Percentiles rank a stretch among this genome's conserved stretches.
Conservation (phyloP, 176 grass and related monocot genomes). For the Pontederia paniculata region DNA sequence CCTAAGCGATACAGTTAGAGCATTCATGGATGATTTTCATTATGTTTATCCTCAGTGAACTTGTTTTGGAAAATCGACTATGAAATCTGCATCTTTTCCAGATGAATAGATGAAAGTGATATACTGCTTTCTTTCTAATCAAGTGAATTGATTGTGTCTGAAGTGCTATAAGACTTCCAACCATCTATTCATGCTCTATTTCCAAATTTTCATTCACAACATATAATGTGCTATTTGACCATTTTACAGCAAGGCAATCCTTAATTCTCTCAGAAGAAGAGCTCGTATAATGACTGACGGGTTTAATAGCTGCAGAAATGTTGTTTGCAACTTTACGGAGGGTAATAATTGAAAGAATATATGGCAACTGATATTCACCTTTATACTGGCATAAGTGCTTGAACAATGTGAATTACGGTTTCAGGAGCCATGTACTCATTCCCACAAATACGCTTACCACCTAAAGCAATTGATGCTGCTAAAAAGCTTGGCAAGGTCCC, state of each 20-base stretch:
- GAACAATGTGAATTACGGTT: slow-evolving; percentile 5
- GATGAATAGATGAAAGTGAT: no score
- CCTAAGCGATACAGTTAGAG: no score
- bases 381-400: background rate
- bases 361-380: background rate
- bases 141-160: no score
- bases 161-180: no score
- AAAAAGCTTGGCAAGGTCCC: slow-evolving; percentile 65
- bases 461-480: slow-evolving; percentile 71
- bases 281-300: slow-evolving; percentile 94
- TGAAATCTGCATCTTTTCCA: no score
- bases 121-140: no score
- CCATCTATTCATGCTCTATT: no score
- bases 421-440: slow-evolving; percentile 99
- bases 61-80: no score
- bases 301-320: slow-evolving; percentile 97
- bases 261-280: slow-evolving; percentile 78
- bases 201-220: background rate
- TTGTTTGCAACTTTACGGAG: slow-evolving; percentile 96
- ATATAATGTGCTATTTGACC: slow-evolving; percentile 25
- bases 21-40: no score
- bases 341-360: slow-evolving; percentile 27
- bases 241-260: slow-evolving; percentile 61
- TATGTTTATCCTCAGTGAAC: no score
- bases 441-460: slow-evolving; percentile 82